Base-by-base conservation (phyloP, 2,329 filamentous ascomycete genomes). In the Gremmenia infestans region DNA sequence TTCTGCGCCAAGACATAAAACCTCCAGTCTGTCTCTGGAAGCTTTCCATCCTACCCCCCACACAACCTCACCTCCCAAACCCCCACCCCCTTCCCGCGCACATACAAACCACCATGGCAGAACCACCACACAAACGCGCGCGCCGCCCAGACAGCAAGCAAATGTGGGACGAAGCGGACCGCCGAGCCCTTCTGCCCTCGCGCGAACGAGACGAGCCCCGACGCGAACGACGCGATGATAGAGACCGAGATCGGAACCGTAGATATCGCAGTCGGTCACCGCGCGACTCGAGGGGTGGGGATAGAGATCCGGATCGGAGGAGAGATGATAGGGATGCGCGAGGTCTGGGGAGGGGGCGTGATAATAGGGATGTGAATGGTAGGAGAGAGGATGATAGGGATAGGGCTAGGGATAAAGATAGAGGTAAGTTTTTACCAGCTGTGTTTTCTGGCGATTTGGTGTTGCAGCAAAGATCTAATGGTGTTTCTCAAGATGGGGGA, bases 111-210 rank as follows among this genome's bases (percentile, higher is more conserved):
- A 55, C 39, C 11, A 82, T 82, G 80, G 70, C 78, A 23, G 79
- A 81, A 63, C 76, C 76, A 62, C 74, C 79, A 57, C 70, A 76
- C 52, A 80, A 80, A 67, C 77, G 78, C 50, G 68, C 76, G 19
- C 67, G 72, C 37, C 71, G 73, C 40, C 75, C 75, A n/a, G 83
- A 86, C 63, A 82, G 79, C 70, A 79, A 78, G 50, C 76, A 81
- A 52, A 83, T 82, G 78, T 83, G 82, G 81, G 83, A 87, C 59
- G 77, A 80, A 43, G 72, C 60, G 35, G 67, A 68, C 19, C 61
- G 64, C 28, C 61, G 63, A 72, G 74, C 61, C 37, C 57, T 62
- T 17, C 70, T 70, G 52, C 70, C 72, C 28, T 63, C 66, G 7
- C 59, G 60, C 32, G 64, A 64, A 50, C 60, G 62, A 12, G 65